Percentiles rank a stretch among this genome's conserved stretches.
phyloP scores from a whole-genome alignment of 2,329 filamentous ascomycete genomes.

The Fusarium begoniae region DNA sequence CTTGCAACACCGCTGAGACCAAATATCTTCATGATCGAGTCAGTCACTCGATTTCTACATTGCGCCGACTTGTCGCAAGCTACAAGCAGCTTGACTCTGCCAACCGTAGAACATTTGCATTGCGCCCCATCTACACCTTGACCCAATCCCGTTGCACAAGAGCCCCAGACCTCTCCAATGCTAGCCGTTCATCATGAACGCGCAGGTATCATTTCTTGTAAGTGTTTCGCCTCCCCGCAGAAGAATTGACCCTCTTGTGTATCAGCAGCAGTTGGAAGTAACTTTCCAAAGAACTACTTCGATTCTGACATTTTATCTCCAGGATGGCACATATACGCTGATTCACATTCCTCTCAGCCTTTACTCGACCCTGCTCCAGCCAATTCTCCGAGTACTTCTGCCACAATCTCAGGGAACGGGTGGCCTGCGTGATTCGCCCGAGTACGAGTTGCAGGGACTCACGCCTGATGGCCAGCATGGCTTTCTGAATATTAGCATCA shows the following conservation, averaged over 20 bases:
- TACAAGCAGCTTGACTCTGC: conserved; percentile 9
- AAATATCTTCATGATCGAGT: conserved; percentile 36
- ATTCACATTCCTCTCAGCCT: conserved; percentile 89
- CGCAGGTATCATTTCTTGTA: conserved; percentile 67
- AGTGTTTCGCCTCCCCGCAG: conserved; percentile 41
- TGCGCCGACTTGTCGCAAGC: conserved; percentile 14
- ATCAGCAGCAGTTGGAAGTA: neutral
- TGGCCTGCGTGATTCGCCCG: conserved; percentile 48
- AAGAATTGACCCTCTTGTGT: neutral
- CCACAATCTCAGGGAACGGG: conserved; percentile 63
- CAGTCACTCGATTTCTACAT: conserved; percentile 25
- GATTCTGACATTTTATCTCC: conserved; percentile 48
- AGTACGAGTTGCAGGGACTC: conserved; percentile 56
- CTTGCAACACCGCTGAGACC: conserved; percentile 24
- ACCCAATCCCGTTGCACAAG: neutral
- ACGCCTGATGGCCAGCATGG: conserved; percentile 69
- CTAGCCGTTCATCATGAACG: conserved; percentile 57
- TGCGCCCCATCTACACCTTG: neutral
- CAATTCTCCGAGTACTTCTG: conserved; percentile 85
- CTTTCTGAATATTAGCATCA: conserved; percentile 94
- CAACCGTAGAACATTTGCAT: conserved; percentile 2
- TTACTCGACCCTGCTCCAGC: conserved; percentile 81
- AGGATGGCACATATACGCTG: conserved; percentile 88
- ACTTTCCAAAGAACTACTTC: conserved; percentile 23
- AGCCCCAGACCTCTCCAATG: conserved; percentile 4